Percentiles rank a stretch among this genome's conserved stretches.
Conservation (phyloP, 2,329 filamentous ascomycete species). For the Aspergillus ruber region DNA sequence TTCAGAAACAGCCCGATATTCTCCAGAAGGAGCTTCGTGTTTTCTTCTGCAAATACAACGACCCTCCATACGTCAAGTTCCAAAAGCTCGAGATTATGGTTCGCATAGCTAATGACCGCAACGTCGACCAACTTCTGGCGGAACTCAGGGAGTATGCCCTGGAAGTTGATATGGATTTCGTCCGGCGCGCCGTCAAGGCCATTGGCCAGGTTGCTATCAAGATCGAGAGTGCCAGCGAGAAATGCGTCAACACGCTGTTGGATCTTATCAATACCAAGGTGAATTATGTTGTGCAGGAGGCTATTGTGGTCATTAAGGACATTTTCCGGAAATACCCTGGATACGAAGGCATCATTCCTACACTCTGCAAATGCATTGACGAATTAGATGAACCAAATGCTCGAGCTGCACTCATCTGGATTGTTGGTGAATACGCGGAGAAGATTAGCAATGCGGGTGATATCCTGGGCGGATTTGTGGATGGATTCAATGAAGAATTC, state of each 20-base stretch:
- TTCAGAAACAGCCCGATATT: conserved; percentile 95
- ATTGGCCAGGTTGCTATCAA: conserved; percentile 99
- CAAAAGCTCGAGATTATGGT: conserved; percentile 99
- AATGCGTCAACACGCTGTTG: conserved; percentile 87
- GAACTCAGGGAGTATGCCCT: conserved; percentile 96
- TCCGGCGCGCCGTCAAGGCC: conserved; percentile 84
- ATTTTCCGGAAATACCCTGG: conserved; percentile 96
- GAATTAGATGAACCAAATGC: conserved; percentile 93
- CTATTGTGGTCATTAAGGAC: conserved; percentile 97
- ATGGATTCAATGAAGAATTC: conserved; percentile 92
- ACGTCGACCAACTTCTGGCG: conserved; percentile 87
- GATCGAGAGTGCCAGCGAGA: conserved; percentile 90
- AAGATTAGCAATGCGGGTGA: conserved; percentile 99
- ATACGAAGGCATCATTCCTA: conserved; percentile 96
- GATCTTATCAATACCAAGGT: conserved; percentile 96
- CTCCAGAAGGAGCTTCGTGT: conserved; percentile 95
- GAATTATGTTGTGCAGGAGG: conserved; percentile 98
- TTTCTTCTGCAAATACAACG: conserved; percentile 99
- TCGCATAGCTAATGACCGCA: conserved; percentile 93
- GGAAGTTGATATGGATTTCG: conserved; percentile 99
- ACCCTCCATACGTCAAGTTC: conserved; percentile 94
- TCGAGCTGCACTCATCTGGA: conserved; percentile 90
- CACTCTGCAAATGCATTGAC: conserved; percentile 92
- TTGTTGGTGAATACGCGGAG: conserved; percentile 97
- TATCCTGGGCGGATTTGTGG: conserved; percentile 84